These are phyloP conservation scores for Arachnomyces sp. DNA, from an alignment of 2,329 filamentous ascomycete species.

Conservation along the genomic window DNA sequence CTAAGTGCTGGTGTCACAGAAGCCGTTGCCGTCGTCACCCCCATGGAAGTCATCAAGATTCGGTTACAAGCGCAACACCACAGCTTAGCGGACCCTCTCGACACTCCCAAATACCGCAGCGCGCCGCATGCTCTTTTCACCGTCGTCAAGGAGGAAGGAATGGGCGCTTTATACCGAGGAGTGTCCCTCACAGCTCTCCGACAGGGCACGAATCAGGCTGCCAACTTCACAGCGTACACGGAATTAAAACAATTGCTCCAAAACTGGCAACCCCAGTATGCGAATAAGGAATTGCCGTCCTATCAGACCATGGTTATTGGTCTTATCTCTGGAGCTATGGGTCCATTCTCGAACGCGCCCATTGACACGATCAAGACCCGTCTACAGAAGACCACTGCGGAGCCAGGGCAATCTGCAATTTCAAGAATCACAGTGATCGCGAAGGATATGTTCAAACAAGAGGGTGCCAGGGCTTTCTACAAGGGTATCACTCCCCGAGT, in stretches of 20 bases:
- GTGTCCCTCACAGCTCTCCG: constrained; percentile 87
- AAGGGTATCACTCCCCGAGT: constrained; percentile 97
- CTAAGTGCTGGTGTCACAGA: constrained; percentile 90
- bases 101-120: constrained; percentile 94
- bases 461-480: constrained; percentile 92
- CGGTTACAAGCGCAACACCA: constrained; percentile 96
- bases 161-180: constrained; percentile 81
- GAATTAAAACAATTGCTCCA: constrained; percentile 80
- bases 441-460: constrained; percentile 82
- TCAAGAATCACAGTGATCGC: constrained; percentile 71
- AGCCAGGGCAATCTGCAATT: constrained; percentile 71
- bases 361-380: constrained; percentile 99
- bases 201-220: constrained; percentile 94
- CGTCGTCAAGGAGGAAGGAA: constrained; percentile 82
- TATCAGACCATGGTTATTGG: constrained; percentile 91
- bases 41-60: constrained; percentile 99
- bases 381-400: constrained; percentile 79
- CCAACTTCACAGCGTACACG: constrained; percentile 97
- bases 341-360: constrained; percentile 89
- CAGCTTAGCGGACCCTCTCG: constrained; percentile 92
- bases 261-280: constrained; percentile 61
- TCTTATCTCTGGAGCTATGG: constrained; percentile 86
- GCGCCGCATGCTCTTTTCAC: constrained; percentile 77
- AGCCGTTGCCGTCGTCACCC: constrained; percentile 90
- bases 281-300: constrained; percentile 59